Conservation (phyloP, 208 protist species). For the Wallacemonas collosoma region DNA sequence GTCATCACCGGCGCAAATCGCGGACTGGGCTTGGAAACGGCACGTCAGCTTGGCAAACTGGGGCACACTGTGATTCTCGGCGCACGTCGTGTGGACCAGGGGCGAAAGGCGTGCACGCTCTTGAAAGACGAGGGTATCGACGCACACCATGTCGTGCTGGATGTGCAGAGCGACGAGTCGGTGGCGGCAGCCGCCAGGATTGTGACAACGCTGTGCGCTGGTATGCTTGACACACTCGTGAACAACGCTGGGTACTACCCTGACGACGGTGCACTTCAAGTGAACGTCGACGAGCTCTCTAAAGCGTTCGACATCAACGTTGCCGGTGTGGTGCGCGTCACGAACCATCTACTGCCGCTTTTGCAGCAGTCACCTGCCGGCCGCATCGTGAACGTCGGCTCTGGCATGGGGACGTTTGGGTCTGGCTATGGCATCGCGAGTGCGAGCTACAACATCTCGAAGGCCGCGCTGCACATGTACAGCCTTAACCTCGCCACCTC, state of each 20-base stretch:
- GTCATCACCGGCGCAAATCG: conserved; percentile 82
- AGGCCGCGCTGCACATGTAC: conserved; percentile 84
- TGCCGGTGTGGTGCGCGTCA: conserved; percentile 51
- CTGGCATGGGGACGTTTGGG: conserved; percentile 58
- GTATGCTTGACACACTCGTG: conserved; percentile 67
- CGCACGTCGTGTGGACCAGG: conserved; percentile 35
- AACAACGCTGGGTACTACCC: conserved; percentile 62
- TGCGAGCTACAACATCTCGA: conserved; percentile 59
- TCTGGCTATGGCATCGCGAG: conserved; percentile 23
- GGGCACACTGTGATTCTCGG: conserved; percentile 70
- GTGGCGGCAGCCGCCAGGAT: conserved; percentile 43
- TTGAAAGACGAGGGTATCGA: conserved; percentile 34
- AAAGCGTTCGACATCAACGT: conserved; percentile 69
- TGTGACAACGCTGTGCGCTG: conserved; percentile 36
- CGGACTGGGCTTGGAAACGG: conserved; percentile 79
- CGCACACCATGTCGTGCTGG: conserved; percentile 43
- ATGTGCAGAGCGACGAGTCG: conserved; percentile 46
- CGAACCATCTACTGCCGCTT: conserved; percentile 64
- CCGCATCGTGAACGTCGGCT: conserved; percentile 75
- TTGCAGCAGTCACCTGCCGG: conserved; percentile 53
- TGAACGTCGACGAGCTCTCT: conserved; percentile 39
- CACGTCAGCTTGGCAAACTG: conserved; percentile 51
- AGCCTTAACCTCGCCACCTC: conserved; percentile 59
- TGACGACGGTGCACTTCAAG: conserved; percentile 19
- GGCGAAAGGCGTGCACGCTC: conserved; percentile 38